Conservation (phyloP, 768 basidiomycete genomes). For the Lentinula edodes region DNA sequence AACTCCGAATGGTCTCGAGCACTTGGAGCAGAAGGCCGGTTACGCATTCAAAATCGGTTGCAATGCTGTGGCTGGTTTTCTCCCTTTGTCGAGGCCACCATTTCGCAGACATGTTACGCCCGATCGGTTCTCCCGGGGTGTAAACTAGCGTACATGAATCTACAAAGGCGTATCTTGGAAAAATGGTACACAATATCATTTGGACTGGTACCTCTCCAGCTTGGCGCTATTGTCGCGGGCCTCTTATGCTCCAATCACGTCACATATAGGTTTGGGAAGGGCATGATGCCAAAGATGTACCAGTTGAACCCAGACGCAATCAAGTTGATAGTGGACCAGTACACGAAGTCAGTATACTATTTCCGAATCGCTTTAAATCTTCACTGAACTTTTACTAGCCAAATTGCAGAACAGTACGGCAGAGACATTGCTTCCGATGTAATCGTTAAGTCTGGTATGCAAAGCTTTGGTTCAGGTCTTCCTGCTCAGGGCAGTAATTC, state of each 20-base stretch:
- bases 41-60: slow-evolving; percentile 69
- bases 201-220: slow-evolving; percentile 61
- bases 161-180: slow-evolving; percentile 41
- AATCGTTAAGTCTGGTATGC: background rate
- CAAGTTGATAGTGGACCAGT: slow-evolving; percentile 83
- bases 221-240: slow-evolving; percentile 55
- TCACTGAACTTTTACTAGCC: slow-evolving; percentile 29
- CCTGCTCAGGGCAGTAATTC: background rate
- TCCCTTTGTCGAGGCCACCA: slow-evolving; percentile 74
- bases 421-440: slow-evolving; percentile 45
- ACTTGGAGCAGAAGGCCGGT: slow-evolving; percentile 52
- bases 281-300: slow-evolving; percentile 87
- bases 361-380: background rate
- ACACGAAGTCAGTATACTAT: slow-evolving; percentile 54
- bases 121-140: slow-evolving; percentile 68
- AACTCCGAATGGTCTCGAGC: slow-evolving; percentile 66
- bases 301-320: slow-evolving; percentile 67
- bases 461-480: background rate
- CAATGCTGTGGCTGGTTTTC: slow-evolving; percentile 76
- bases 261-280: slow-evolving; percentile 84
- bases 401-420: slow-evolving; percentile 73
- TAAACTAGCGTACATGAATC: slow-evolving; percentile 56
- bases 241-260: slow-evolving; percentile 79
- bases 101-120: slow-evolving; percentile 68
- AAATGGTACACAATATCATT: slow-evolving; percentile 67